Conservation (phyloP, 2,329 filamentous ascomycete genomes). For the Aspergillus texensis region DNA sequence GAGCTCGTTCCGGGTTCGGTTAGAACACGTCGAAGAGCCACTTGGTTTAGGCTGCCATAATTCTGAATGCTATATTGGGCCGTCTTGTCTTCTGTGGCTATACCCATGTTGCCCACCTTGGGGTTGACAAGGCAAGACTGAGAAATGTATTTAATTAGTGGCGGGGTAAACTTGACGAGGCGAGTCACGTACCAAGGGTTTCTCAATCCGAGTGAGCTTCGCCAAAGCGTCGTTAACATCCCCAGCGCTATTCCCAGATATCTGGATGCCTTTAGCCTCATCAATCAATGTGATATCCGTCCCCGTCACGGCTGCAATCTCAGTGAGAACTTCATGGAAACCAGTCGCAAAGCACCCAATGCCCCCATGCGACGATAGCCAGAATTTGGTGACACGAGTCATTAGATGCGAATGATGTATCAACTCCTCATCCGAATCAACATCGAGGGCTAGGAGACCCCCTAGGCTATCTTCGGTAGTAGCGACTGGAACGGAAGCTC, state of each 20-base stretch:
- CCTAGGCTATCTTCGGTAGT: constrained; percentile 7
- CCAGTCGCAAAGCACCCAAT: constrained; percentile 27
- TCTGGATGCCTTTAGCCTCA: constrained; percentile 26
- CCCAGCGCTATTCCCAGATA: constrained; percentile 24
- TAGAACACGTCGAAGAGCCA: constrained; percentile 26
- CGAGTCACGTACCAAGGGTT: constrained; percentile 29
- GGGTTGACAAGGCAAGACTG: constrained; percentile 25
- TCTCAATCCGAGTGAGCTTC: constrained; percentile 31
- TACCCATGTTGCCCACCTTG: constrained; percentile 22
- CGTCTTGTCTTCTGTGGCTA: constrained; percentile 10
- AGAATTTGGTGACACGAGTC: constrained; percentile 24
- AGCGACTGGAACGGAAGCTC: background rate
- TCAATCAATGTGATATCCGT: constrained; percentile 28
- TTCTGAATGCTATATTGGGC: constrained; percentile 21
- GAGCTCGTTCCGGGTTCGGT: constrained; percentile 20
- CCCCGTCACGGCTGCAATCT: constrained; percentile 30
- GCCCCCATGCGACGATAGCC: constrained; percentile 25
- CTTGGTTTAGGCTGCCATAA: constrained; percentile 23
- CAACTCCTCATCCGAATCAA: constrained; percentile 20
- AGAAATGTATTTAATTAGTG: constrained; percentile 2
- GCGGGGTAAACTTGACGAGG: background rate
- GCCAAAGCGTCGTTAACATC: constrained; percentile 34
- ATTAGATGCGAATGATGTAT: constrained; percentile 8
- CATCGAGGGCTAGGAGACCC: constrained; percentile 18
- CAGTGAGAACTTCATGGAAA: constrained; percentile 23